Base-by-base conservation (phyloP, 2,329 filamentous ascomycete species). In the Alternaria alternata region DNA sequence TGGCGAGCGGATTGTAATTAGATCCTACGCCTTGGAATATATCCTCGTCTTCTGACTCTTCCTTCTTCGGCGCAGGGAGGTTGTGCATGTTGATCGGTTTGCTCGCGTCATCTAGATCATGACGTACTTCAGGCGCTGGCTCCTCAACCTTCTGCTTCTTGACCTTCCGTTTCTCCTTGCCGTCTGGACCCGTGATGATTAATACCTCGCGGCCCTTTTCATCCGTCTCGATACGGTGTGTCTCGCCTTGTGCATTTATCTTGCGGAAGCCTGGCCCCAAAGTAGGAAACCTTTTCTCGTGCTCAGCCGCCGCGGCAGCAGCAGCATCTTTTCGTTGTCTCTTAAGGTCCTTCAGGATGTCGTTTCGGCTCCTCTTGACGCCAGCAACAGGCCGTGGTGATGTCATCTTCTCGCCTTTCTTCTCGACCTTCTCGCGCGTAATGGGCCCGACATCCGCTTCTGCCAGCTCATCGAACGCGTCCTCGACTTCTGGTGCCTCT, bases 401-500 rank as follows among this genome's bases (percentile, higher is more conserved):
- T 1, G 78, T 77, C 14, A 82, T 81, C 76, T 84, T 83, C 42
- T 77, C 80, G 3, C 85, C 86, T 63, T 82, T 84, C 76, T 87
- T 87, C 65, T 83, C 81, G 43, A 77, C 78, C 66, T 82, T 80
- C 71, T 89, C 85, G 58, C 88, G 84, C 71, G 91, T 70, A 66
- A 91, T 81, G 12, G 90, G 87, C 32, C 87, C 89, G 26, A 94
- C 84, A 75, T 92, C 88, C 78, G 91, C 91, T 65, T 86, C 81
- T 44, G 85, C 84, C 42, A 90, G 69, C 62, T 85, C 84, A 20
- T 83, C 81, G 51, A 84, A 78, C 61, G 82, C 82, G 14, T 82
- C 78, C 32, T 84, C 82, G 1, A 81, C 63, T 59, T 81, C 74
- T 38, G 64, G 64, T 54, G 62, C 42, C 61, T 74, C 69, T 41